Evolutionary conservation across 208 protist genomes (phyloP).

Genomic region (Phytomonas francai): DNA sequence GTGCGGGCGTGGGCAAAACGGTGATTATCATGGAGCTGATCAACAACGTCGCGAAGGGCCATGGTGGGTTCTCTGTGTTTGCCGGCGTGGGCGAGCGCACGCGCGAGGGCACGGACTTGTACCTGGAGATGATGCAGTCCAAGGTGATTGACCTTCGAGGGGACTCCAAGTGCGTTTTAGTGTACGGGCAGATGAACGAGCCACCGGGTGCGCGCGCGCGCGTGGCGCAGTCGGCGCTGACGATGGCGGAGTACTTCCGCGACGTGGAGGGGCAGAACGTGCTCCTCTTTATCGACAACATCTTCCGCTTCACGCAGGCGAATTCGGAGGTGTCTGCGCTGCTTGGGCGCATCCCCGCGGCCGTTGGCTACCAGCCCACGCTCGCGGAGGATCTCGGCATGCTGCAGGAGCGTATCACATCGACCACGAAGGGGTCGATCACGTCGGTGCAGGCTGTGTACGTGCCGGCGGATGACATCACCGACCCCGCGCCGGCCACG

Average conservation of each 20-base stretch:
- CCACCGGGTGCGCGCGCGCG: conserved; percentile 96
- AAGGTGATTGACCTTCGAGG: conserved; percentile 91
- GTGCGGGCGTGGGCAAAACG: conserved; percentile 98
- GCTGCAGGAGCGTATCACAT: conserved; percentile 98
- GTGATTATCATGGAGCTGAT: conserved; percentile 99
- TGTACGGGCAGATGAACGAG: conserved; percentile 99
- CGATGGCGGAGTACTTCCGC: conserved; percentile 98
- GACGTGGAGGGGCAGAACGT: conserved; percentile 97
- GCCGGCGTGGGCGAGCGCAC: conserved; percentile 98
- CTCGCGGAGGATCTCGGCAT: conserved; percentile 96
- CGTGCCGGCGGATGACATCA: conserved; percentile 98
- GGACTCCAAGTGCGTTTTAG: conserved; percentile 97
- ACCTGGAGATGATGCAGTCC: conserved; percentile 98
- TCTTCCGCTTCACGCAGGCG: conserved; percentile 99
- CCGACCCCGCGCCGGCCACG: conserved; percentile 97
- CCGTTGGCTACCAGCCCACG: conserved; percentile 98
- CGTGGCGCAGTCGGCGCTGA: conserved; percentile 96
- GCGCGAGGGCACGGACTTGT: conserved; percentile 97
- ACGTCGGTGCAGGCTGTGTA: conserved; percentile 97
- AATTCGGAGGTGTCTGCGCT: conserved; percentile 98
- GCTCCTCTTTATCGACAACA: conserved; percentile 99
- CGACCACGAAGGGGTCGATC: conserved; percentile 95
- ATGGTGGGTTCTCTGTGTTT: conserved; percentile 99
- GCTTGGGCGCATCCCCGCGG: conserved; percentile 97
- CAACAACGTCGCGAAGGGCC: conserved; percentile 98